Conservation (phyloP, 345 rosid genomes). For the Syzygium jambos region DNA sequence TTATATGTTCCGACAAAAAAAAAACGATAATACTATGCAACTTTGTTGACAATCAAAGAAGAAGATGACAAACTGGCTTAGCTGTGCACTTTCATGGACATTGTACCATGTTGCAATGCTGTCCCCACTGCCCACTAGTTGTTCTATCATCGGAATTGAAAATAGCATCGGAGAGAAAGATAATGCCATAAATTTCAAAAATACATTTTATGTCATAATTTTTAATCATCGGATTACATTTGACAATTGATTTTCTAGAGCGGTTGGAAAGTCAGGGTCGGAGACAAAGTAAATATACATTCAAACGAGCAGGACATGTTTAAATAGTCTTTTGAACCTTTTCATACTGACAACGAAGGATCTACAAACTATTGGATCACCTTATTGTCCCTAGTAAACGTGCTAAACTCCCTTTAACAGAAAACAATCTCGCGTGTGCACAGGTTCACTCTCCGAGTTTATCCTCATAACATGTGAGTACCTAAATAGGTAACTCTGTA, state of each 20-base stretch:
- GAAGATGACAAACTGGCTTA: not conserved
- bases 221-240: not conserved
- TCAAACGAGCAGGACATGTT: not conserved
- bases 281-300: not conserved
- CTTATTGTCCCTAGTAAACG: not conserved
- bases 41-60: not conserved
- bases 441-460: not conserved
- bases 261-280: not conserved
- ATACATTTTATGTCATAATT: not conserved
- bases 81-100: not conserved
- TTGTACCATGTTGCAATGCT: not conserved
- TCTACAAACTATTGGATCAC: not conserved
- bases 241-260: not conserved
- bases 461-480: not conserved
- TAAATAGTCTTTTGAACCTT: not conserved
- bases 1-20: too few species aligned
- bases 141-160: not conserved
- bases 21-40: not conserved
- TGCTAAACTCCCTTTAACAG: not conserved
- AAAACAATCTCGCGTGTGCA: not conserved
- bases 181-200: not conserved
- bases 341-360: not conserved
- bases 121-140: not conserved
- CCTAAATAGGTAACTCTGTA: not conserved
- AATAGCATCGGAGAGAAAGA: not conserved